Base-by-base conservation (phyloP, 2,329 filamentous ascomycete genomes). In the Biscogniauxia marginata region DNA sequence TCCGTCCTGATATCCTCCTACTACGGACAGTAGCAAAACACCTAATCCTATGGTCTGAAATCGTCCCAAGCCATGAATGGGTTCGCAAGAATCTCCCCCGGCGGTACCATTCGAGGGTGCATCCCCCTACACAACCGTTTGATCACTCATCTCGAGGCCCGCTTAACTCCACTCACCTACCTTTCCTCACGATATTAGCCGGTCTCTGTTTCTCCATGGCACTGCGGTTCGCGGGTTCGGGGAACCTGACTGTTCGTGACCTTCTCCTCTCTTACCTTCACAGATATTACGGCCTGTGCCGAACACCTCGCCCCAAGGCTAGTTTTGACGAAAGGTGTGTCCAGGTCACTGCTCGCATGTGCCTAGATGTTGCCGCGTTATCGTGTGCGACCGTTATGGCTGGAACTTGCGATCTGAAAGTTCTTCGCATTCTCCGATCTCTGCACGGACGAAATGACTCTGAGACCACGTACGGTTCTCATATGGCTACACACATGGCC, bases 311-410 rank as follows among this genome's bases (percentile, higher is more conserved):
- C n/a, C 60, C 68, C 1, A 63, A 69, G 39, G 65, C 65, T 7
- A 76, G 84, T 46, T 98, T 96, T 69, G 96, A 99, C 68, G 86
- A 89, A 46, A 91, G 90, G 67, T 81, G 97, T 16, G 86, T 93
- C 2, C 83, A 91, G 30, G 88, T 89, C 52, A 93, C 93, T 7
- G 87, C 93, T 1, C 84, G 91, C 39, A 96, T 96, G 77, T 98
- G 95, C 67, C 91, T 97, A 67, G 93, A 98, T 68, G 80, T 96
- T 2, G 75, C 97, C 9, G 91, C 91, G 0, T 78, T 99, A 5
- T 89, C 92, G 5, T 85, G 86, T 20, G 87, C 95, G 0, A 91
- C 89, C 1, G 91, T 98, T 51, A 98, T 98, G 93, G 92, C 96
- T 5, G 95, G 95, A 23, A 96, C 92, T 0, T 95, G 96, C 43